A percentile compares a stretch with the other conserved stretches of the same genome.
Evolutionary conservation across 495 filamentous ascomycete species (phyloP).

Genomic region (Tuber calosporum): DNA sequence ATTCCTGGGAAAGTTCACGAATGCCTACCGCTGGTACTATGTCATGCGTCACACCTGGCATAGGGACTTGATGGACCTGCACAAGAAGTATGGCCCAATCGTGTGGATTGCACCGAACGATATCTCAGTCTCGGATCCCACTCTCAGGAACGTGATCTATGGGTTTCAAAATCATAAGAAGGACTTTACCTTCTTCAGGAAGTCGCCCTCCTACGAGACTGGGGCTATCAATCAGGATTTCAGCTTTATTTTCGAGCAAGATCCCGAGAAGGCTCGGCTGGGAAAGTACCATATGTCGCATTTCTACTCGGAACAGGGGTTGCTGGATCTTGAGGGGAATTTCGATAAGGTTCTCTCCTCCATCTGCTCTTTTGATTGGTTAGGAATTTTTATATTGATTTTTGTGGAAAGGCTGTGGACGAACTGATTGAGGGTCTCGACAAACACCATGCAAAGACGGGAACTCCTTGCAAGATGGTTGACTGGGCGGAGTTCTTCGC

Average conservation of each 20-base stretch:
- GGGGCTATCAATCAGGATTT: slow-evolving; percentile 51
- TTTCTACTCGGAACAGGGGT: slow-evolving; percentile 63
- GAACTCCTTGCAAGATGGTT: slow-evolving; percentile 56
- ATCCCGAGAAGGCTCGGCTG: slow-evolving; percentile 34
- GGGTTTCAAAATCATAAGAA: slow-evolving; percentile 63
- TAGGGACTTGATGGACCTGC: slow-evolving; percentile 57
- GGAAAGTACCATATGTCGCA: slow-evolving; percentile 53
- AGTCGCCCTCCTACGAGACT: slow-evolving; percentile 47
- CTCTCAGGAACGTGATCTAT: slow-evolving; percentile 66
- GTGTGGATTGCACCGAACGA: slow-evolving; percentile 63
- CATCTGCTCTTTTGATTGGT: background rate
- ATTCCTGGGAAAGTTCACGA: slow-evolving; percentile 58
- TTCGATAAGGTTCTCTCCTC: slow-evolving; percentile 51
- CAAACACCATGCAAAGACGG: slow-evolving; percentile 51
- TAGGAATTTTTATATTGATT: slow-evolving; percentile 61
- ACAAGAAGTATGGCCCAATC: slow-evolving; percentile 63
- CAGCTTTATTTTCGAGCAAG: slow-evolving; percentile 56
- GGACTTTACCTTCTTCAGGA: slow-evolving; percentile 50
- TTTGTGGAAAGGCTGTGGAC: slow-evolving; percentile 65
- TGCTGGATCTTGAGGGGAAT: slow-evolving; percentile 64
- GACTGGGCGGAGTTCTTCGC: slow-evolving; percentile 73
- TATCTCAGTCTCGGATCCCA: slow-evolving; percentile 60
- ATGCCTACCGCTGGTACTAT: slow-evolving; percentile 63
- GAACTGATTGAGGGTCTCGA: slow-evolving; percentile 57
- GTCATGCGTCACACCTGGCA: slow-evolving; percentile 58